Percentiles rank a stretch among this genome's conserved stretches.
These are phyloP conservation scores for Waltergamsia citrina DNA, from an alignment of 2,329 filamentous ascomycete species.

Conservation along the genomic window DNA sequence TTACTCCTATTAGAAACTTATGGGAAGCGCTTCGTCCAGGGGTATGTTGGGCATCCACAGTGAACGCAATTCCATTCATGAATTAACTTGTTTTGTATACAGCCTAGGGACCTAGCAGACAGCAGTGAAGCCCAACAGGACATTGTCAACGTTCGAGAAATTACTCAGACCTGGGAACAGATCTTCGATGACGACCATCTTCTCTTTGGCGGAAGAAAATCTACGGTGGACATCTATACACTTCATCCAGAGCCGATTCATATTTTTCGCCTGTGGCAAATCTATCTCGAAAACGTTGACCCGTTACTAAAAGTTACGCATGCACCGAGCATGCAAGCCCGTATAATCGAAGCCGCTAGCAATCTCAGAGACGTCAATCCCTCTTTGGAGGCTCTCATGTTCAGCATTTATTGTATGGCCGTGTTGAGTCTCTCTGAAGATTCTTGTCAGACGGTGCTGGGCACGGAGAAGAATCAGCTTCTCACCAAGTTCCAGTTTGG, in stretches of 20 bases:
- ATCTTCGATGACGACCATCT: slow-evolving; percentile 33
- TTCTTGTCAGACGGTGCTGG: slow-evolving; percentile 32
- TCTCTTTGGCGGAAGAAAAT: slow-evolving; percentile 37
- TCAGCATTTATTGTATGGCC: slow-evolving; percentile 38
- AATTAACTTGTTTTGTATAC: too few relatives aligned
- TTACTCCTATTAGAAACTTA: too few relatives aligned
- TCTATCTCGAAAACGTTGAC: slow-evolving; percentile 48
- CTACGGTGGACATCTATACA: slow-evolving; percentile 30
- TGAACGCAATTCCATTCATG: too few relatives aligned
- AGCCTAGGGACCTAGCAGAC: too few relatives aligned
- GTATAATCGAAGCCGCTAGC: slow-evolving; percentile 38
- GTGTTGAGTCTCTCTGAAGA: slow-evolving; percentile 29
- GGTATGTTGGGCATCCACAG: too few relatives aligned
- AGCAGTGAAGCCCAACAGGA: too few relatives aligned
- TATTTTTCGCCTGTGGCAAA: slow-evolving; percentile 44
- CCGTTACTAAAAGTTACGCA: slow-evolving; percentile 51
- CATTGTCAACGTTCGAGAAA: too few relatives aligned
- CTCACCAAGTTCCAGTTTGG: slow-evolving; percentile 34
- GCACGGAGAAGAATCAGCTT: slow-evolving; percentile 27
- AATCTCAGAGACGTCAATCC: slow-evolving; percentile 27
- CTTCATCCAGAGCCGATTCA: slow-evolving; percentile 38
- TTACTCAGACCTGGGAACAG: too few relatives aligned
- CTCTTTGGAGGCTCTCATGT: slow-evolving; percentile 44
- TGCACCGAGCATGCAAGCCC: slow-evolving; percentile 40
- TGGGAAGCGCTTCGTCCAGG: too few relatives aligned